phyloP scores from a whole-genome alignment of 1,284 basidiomycete genomes.

The Tetrapyrgos nigripes region DNA sequence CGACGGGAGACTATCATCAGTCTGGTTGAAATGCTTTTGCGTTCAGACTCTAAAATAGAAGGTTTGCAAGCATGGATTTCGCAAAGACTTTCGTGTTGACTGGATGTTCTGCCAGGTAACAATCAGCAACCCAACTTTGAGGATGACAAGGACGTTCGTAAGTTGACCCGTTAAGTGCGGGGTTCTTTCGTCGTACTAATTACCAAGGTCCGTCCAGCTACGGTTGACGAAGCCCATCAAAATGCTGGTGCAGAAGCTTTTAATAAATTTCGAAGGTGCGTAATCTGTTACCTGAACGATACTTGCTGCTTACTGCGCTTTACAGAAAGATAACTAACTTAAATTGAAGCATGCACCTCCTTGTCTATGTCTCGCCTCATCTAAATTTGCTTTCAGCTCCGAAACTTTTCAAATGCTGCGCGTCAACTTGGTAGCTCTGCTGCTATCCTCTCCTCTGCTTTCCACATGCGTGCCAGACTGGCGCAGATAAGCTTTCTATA shows the following conservation, averaged over 20 bases:
- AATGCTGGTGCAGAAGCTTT: constrained; percentile 67
- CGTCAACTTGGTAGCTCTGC: constrained; percentile 76
- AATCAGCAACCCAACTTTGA: constrained; percentile 55
- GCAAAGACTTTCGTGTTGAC: neutral
- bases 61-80: neutral
- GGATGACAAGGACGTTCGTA: constrained; percentile 70
- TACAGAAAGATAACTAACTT: constrained; percentile 8
- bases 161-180: constrained; percentile 40
- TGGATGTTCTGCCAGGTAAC: constrained; percentile 27
- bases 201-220: constrained; percentile 44
- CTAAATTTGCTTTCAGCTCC: too few species aligned
- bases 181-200: neutral
- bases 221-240: constrained; percentile 71
- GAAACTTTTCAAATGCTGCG: constrained; percentile 77
- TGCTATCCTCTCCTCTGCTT: constrained; percentile 73
- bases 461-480: constrained; percentile 68
- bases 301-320: too few species aligned
- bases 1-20: constrained; percentile 69
- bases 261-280: constrained; percentile 63
- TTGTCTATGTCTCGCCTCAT: too few species aligned
- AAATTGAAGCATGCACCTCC: constrained; percentile 55
- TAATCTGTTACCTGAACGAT: neutral
- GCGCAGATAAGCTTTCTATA: constrained; percentile 70
- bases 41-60: constrained; percentile 16
- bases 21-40: constrained; percentile 70